Evolutionary conservation across 345 rosid species (phyloP), one percentile per base, ranked within the genome.

Genomic region (Arabis alpina): DNA sequence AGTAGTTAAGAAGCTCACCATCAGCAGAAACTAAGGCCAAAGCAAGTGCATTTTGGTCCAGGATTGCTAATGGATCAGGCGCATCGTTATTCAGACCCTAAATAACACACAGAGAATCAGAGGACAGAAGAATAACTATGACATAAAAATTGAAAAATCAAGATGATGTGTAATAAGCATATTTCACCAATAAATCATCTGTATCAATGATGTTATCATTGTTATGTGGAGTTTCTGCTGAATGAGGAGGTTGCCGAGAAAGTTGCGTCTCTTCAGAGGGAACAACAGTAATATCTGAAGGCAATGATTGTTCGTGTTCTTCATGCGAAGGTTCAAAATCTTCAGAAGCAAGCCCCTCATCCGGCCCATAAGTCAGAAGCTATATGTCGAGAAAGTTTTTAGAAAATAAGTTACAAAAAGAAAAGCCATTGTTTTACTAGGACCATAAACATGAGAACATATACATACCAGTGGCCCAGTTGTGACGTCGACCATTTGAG

Each of bases 291-390:
- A 43, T 77, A 61, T 77, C 89, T 10, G 78, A 53, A 74, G 86
- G 85, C 14, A 76, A 76, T 36, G 83, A 72, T 47, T 76, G 82
- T 74, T 82, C 94, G 48, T 82, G 86, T 75, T 90, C 95, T 27
- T 79, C 91, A 70, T 66, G 72, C 2, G 86, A 66, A 59, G 67
- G 61, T 54, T 74, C 77, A 47, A 74, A 41, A 65, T 85, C 88
- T 84, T 87, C 95, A 16, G 24, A 42, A 36, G 82, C 54, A 41
- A 79, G 66, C 59, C 70, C 85, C 24, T 92, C 92, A 42, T 91
- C 98, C 10, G 88, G 90, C 55, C 71, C 78, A 78, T 91, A 91
- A 2, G 97, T 91, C 69, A 91, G 87, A 79, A 89, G 91, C 96
- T 89, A 86, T 77, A 71, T 36, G 66, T 40, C 2, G 48, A 48